These are phyloP conservation scores for Xylariaceae sp. DNA, from an alignment of 2,329 filamentous ascomycete genomes.

Conservation along the genomic window DNA sequence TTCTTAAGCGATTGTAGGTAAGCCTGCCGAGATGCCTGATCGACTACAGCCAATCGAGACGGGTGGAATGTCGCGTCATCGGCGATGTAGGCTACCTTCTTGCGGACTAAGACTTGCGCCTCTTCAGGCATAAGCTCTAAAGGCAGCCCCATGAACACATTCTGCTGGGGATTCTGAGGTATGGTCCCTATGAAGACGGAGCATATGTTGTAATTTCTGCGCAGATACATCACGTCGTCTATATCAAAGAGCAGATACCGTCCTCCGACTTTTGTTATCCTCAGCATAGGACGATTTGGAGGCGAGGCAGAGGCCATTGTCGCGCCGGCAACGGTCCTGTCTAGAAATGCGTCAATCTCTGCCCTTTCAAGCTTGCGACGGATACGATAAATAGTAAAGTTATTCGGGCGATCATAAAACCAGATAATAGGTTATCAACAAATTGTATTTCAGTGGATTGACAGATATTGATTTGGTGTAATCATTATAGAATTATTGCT, in stretches of 20 bases:
- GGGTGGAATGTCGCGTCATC: conserved; percentile 79
- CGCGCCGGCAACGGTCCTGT: conserved; percentile 7
- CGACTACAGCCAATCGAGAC: conserved; percentile 63
- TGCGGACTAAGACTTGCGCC: conserved; percentile 78
- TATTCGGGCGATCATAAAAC: conserved; percentile 49
- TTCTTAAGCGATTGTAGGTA: conserved; percentile 66
- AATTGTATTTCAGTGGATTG: conserved; percentile 76
- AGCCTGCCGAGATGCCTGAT: conserved; percentile 61
- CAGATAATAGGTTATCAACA: conserved; percentile 54
- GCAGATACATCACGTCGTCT: conserved; percentile 76
- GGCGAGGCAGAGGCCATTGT: conserved; percentile 30
- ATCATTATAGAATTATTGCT: conserved; percentile 58
- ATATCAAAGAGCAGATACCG: conserved; percentile 91
- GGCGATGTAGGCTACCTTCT: conserved; percentile 76
- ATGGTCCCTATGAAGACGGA: conserved; percentile 86
- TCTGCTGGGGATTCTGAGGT: conserved; percentile 92
- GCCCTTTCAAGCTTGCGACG: conserved; percentile 19
- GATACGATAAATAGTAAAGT: conserved; percentile 35
- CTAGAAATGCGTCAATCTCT: conserved; percentile 29
- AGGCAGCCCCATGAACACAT: conserved; percentile 88
- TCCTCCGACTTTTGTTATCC: conserved; percentile 80
- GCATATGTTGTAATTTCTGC: conserved; percentile 81
- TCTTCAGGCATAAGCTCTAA: conserved; percentile 92
- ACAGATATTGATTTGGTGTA: conserved; percentile 73
- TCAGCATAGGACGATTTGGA: conserved; percentile 53